Base-by-base conservation (phyloP, 1,139 yeast genomes). In the Saccharomyces uvarum region DNA sequence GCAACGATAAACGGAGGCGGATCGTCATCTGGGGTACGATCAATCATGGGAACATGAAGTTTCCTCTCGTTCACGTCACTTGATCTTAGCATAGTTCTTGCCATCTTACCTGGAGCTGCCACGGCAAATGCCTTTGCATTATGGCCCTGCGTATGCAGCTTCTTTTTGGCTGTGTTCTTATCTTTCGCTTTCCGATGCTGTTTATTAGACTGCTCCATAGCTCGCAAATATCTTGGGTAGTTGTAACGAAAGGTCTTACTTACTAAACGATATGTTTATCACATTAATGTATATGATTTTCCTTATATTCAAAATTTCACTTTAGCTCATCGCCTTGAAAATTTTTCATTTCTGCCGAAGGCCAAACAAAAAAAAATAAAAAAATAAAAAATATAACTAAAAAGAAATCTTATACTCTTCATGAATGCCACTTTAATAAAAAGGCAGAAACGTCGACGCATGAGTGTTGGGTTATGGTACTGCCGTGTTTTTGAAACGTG, bases 1-100 rank as follows among this genome's bases (percentile, higher is more conserved):
- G 97, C 97, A 41, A 95, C 89, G 55, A 95, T 84, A 24, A 93
- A 86, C 54, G 99, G 99, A 41, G 99, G 98, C 1, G 99, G 97
- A 66, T 86, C 95, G 64, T 91, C 97, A 55, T 93, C 99, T 0
- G 99, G 98, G 0, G 98, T 90, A 64, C 99, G 78, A 68, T 93
- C 97, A 52, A 93, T 87, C 97, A 93, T 90, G 14, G 99, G 99
- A 29, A 91, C 97, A 76, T 93, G 99, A 66, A 87, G 79, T 69
- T 83, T 87, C 69, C 80, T 84, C 70, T 95, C 99, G 61, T 84
- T 85, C 44, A 84, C 84, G 69, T 93, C 99, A 59, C 86, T 86
- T 8, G 95, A 75, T 71, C 99, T 79, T 68, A 83, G 80, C 57
- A 97, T 96, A 78, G 81, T 84, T 60, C 88, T 79, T 64, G 88